Percentiles rank a stretch among this genome's conserved stretches.
Evolutionary conservation across 306 rosid genomes (phyloP).

Genomic region (Adenanthera pavonina): DNA sequence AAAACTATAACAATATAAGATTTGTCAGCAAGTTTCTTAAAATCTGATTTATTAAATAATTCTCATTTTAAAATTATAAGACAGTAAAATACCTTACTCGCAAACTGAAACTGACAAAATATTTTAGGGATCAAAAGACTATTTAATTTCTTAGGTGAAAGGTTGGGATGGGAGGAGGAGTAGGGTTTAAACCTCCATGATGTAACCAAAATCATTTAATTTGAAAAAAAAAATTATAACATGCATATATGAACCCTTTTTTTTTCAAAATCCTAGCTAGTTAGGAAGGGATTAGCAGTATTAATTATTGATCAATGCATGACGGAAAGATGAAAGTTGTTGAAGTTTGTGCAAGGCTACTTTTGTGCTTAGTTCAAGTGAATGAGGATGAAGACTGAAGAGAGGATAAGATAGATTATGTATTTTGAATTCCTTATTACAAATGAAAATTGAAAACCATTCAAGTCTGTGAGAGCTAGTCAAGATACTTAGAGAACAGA

Average conservation of each 20-base stretch:
- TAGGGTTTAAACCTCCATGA: not conserved
- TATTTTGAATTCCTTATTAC: not conserved
- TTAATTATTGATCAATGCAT: not conserved
- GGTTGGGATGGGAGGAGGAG: not conserved
- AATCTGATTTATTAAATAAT: not conserved
- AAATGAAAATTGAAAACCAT: not conserved
- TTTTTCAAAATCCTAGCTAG: not conserved
- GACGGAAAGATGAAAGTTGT: not conserved
- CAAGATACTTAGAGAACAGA: not conserved
- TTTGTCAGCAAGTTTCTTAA: not conserved
- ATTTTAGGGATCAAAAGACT: not conserved
- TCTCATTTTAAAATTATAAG: not conserved
- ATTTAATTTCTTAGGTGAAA: not conserved
- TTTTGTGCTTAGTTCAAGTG: not conserved
- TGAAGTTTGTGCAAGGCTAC: not conserved
- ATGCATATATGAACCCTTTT: not conserved
- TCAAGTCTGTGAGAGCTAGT: not conserved
- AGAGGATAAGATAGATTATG: not conserved
- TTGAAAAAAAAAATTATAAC: not conserved
- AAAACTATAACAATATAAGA: not conserved
- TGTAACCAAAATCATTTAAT: not conserved
- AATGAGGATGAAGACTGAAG: not conserved
- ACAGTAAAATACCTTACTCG: not conserved
- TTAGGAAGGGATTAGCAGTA: not conserved
- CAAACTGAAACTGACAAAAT: not conserved